phyloP scores from a whole-genome alignment of 2,329 filamentous ascomycete genomes.

The Fusarium guadeloupense region DNA sequence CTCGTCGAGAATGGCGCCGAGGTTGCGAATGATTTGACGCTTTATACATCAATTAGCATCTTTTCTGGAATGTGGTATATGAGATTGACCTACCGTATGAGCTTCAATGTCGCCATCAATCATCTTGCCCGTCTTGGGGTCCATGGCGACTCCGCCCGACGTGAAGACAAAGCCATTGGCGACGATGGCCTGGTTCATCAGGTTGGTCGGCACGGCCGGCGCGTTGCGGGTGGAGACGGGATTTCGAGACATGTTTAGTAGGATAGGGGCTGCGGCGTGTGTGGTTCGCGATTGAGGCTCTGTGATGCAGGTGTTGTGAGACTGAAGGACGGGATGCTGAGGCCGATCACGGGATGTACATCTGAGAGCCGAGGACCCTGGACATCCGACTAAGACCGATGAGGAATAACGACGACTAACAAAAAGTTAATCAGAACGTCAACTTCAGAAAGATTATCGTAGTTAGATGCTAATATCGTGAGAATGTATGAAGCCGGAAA shows the following conservation, averaged over 20 bases:
- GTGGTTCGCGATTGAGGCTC: background rate
- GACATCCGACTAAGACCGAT: background rate
- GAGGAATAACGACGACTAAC: background rate
- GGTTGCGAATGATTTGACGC: conserved; percentile 72
- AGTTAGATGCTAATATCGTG: no score
- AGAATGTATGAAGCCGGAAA: no score
- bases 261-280: background rate
- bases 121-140: conserved; percentile 63
- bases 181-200: conserved; percentile 47
- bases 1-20: conserved; percentile 73
- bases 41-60: conserved; percentile 8
- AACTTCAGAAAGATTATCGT: no score
- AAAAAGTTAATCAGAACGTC: background rate
- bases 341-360: conserved; percentile 17
- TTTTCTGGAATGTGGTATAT: fast-evolving
- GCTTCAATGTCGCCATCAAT: conserved; percentile 72
- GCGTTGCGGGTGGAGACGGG: conserved; percentile 40
- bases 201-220: conserved; percentile 24
- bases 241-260: conserved; percentile 29
- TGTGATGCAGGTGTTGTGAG: background rate
- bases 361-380: conserved; percentile 13
- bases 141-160: conserved; percentile 74
- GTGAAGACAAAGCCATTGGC: conserved; percentile 74
- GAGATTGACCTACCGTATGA: conserved; percentile 59
- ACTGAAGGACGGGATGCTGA: background rate